Evolutionary conservation across 352 stramenopile genomes (phyloP).

Genomic region (Labyrinthula sp.): DNA sequence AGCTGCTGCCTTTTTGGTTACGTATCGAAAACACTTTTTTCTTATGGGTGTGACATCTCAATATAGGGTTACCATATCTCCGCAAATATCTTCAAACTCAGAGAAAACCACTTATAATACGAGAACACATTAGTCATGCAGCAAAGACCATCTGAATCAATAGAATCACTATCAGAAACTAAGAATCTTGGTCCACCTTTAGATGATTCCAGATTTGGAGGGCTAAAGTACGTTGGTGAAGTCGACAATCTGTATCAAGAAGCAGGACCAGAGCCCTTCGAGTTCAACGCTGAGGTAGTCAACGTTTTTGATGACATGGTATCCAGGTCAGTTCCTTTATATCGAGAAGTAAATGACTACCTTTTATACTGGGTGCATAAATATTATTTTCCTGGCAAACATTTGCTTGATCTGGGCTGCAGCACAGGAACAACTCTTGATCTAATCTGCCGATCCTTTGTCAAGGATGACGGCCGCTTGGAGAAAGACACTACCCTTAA

Average conservation of each 20-base stretch:
- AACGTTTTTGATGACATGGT: slow-evolving; percentile 30
- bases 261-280: slow-evolving; percentile 16
- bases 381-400: slow-evolving; percentile 19
- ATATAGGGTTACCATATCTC: too few species aligned
- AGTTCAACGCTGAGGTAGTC: slow-evolving; percentile 28
- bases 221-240: neutral
- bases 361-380: slow-evolving; percentile 25
- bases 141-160: too few species aligned
- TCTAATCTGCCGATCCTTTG: slow-evolving; percentile 3
- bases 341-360: slow-evolving; percentile 22
- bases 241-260: slow-evolving; percentile 2
- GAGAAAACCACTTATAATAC: too few species aligned
- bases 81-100: too few species aligned
- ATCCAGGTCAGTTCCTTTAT: slow-evolving; percentile 20
- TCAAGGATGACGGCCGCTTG: neutral
- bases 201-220: too few species aligned
- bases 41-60: too few species aligned
- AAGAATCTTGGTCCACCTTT: too few species aligned
- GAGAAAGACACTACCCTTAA: neutral
- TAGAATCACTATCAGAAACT: too few species aligned
- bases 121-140: too few species aligned
- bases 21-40: too few species aligned
- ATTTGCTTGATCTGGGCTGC: slow-evolving; percentile 20
- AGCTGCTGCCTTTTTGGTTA: too few species aligned
- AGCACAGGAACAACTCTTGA: slow-evolving; percentile 27